Percentiles rank a stretch among this genome's conserved stretches.
Evolutionary conservation across 2,329 filamentous ascomycete species (phyloP).

Genomic region (Colletotrichum coccodes): DNA sequence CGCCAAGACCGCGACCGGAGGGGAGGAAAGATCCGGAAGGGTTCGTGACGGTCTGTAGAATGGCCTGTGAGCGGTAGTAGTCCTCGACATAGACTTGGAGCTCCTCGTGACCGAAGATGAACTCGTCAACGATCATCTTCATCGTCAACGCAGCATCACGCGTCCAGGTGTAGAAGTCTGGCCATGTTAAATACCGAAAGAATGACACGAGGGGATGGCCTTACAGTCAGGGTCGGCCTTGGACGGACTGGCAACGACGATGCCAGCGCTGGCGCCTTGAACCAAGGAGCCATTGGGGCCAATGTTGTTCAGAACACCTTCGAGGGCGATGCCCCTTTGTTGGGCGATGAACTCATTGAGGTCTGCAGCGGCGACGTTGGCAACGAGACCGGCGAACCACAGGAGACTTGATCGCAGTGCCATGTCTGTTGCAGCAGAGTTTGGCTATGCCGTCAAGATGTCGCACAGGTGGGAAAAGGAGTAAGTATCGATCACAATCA

Average conservation of each 20-base stretch:
- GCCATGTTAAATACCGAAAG: slow-evolving; percentile 34
- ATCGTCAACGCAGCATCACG: slow-evolving; percentile 64
- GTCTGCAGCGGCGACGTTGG: slow-evolving; percentile 13
- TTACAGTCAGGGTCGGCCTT: slow-evolving; percentile 63
- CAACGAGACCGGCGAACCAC: slow-evolving; percentile 3
- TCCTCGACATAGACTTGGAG: slow-evolving; percentile 59
- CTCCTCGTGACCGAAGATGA: slow-evolving; percentile 55
- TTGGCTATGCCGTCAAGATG: background rate
- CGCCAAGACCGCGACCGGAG: slow-evolving; percentile 59
- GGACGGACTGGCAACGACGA: slow-evolving; percentile 66
- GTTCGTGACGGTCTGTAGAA: slow-evolving; percentile 61
- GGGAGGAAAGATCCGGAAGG: slow-evolving; percentile 59
- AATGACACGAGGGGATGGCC: slow-evolving; percentile 29
- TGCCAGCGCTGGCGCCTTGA: slow-evolving; percentile 56
- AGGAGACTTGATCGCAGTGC: background rate
- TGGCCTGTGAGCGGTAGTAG: slow-evolving; percentile 62
- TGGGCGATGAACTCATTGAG: slow-evolving; percentile 48
- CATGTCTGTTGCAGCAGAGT: background rate
- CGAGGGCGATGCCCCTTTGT: slow-evolving; percentile 58
- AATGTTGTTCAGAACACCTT: slow-evolving; percentile 65
- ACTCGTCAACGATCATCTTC: slow-evolving; percentile 62
- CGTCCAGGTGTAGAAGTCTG: slow-evolving; percentile 68
- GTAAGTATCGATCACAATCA: too few species aligned
- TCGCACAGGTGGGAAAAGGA: background rate
- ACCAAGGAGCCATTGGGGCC: slow-evolving; percentile 60